Base-by-base conservation (phyloP, 345 rosid species). In the Populus alba region DNA sequence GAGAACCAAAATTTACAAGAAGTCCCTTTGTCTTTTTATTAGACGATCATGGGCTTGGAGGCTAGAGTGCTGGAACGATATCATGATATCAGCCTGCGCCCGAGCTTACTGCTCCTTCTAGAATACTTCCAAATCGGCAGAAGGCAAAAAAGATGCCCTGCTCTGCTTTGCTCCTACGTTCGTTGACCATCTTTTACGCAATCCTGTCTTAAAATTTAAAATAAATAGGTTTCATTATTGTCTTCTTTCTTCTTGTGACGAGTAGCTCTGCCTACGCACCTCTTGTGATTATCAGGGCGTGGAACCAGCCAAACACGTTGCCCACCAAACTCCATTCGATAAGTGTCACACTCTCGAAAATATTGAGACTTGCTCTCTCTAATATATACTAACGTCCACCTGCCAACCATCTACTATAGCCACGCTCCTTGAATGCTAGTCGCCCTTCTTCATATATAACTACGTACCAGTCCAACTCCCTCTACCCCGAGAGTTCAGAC, bases 391-490 rank as follows among this genome's bases (percentile, higher is more conserved):
- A 75, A 35, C 83, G 13, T 55, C 80, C 5, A 63, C 49, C 72
- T 71, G 29, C 83, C 70, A 76, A 66, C 77, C 22, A 81, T 81
- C 39, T 51, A 66, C 63, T 22, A 22, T 2, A 3, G 10, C 72
- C 76, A 80, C 63, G 68, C 73, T 57, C 79, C 71, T 80, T 75
- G 67, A 71, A 76, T 80, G 76, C 80, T 22, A 39, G 45, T 73
- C 61, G 66, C 45, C 31, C 43, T 72, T 33, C 51, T 2, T 8
- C 72, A 1, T 13, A 23, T 25, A 29, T 0, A 2, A 8, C 6
- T 8, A 12, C 33, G 17, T 17, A 13, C 53, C 31, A 20, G 47
- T 74, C 55, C 17, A 31, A 11, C 57, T n/a, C 65, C 47, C 13
- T 47, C 70, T 7, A 31, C 53, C 41, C 22, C 25, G 1, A 31